phyloP scores from a whole-genome alignment of 2,329 filamentous ascomycete species.

The Volutella citrinella region DNA sequence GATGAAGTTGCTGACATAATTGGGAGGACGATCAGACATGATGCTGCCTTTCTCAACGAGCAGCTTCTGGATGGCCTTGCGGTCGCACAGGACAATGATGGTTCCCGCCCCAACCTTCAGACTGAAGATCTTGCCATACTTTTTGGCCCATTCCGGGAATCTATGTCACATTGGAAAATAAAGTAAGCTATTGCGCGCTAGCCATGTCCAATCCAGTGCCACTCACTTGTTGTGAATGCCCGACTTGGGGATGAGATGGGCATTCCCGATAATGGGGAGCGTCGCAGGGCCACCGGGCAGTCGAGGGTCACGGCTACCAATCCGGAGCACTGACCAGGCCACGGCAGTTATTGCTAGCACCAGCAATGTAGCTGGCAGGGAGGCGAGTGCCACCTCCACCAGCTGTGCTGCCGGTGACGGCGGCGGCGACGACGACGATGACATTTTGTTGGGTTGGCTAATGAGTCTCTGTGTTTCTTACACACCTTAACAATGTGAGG shows the following conservation, averaged over 20 bases:
- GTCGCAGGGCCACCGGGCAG: conserved; percentile 9
- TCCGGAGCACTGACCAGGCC: no score
- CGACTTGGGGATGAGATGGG: conserved; percentile 5
- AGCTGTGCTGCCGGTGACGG: no score
- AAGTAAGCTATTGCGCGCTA: neutral
- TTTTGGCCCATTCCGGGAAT: conserved; percentile 6
- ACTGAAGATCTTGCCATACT: conserved; percentile 8
- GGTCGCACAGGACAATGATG: conserved; percentile 10
- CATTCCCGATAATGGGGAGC: conserved; percentile 4
- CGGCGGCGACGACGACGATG: no score
- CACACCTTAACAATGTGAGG: no score
- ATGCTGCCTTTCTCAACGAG: conserved; percentile 6
- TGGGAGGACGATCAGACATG: conserved; percentile 6
- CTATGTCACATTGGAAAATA: neutral
- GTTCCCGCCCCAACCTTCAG: conserved; percentile 6
- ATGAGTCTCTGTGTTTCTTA: no score
- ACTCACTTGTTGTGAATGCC: conserved; percentile 8
- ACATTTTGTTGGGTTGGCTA: no score
- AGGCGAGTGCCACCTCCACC: no score
- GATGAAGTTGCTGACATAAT: conserved; percentile 3
- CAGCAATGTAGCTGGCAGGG: no score
- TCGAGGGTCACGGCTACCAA: conserved; percentile 6
- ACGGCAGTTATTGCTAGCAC: no score
- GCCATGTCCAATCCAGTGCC: neutral
- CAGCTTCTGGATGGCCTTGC: conserved; percentile 8